A percentile compares a stretch with the other conserved stretches of the same genome.
phyloP scores from a whole-genome alignment of 768 basidiomycete species.

The Coprinellus micaceus region DNA sequence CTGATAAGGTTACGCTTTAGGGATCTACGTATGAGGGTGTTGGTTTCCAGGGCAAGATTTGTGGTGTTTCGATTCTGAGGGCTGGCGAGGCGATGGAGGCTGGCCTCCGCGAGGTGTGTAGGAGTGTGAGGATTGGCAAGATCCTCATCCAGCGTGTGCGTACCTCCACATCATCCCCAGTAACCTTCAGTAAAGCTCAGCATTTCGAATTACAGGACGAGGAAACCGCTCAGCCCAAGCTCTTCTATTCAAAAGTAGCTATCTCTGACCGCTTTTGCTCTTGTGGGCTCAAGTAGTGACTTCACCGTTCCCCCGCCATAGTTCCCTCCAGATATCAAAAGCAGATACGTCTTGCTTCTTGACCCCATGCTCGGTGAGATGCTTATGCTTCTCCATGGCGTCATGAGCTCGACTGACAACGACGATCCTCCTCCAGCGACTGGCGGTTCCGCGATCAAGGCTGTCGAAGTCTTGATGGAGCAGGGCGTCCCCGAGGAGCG shows the following conservation, averaged over 20 bases:
- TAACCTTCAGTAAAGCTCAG: too few species aligned
- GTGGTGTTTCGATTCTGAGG: conserved; percentile 91
- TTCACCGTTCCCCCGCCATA: too few species aligned
- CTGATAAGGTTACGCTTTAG: conserved; percentile 26
- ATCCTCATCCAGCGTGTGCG: conserved; percentile 92
- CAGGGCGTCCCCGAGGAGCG: conserved; percentile 92
- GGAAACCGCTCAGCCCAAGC: conserved; percentile 87
- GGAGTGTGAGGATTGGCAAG: conserved; percentile 93
- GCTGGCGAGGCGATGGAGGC: conserved; percentile 99
- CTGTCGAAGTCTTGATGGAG: conserved; percentile 89
- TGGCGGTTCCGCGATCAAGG: conserved; percentile 96
- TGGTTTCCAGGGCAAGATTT: conserved; percentile 94
- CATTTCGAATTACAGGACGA: conserved; percentile 85
- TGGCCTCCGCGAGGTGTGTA: conserved; percentile 91
- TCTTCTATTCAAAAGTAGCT: conserved; percentile 90
- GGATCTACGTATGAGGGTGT: conserved; percentile 87
- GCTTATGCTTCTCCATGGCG: too few species aligned
- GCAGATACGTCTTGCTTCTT: conserved; percentile 87
- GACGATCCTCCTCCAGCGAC: conserved; percentile 52
- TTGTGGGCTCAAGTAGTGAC: neutral
- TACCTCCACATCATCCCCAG: neutral
- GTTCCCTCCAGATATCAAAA: conserved; percentile 91
- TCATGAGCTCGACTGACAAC: too few species aligned
- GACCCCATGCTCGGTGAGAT: conserved; percentile 93
- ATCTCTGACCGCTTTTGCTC: neutral